Base-by-base conservation (phyloP, 2,329 filamentous ascomycete species). In the Penicillium sp. region DNA sequence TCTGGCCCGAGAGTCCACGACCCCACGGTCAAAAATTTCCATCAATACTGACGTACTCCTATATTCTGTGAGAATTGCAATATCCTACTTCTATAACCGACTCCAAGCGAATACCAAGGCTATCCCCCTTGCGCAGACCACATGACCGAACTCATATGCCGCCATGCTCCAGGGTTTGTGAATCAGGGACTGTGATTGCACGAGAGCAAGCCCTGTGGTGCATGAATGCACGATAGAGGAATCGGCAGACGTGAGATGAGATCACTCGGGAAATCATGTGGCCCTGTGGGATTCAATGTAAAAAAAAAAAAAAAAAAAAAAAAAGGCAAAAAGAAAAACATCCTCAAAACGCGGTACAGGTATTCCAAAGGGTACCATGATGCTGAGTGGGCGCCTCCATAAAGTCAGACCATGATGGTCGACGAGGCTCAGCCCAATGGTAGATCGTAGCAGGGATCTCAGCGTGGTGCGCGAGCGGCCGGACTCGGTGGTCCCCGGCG, bases 361-460 rank as follows among this genome's bases (percentile, higher is more conserved):
- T 39, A 39, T 38, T 38, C 16, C 18, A 18, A 3, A 39, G 4
- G 9, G 18, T 39, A 39, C 18, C 36, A 16, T 39, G 21, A 21
- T 36, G 26, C 31, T 33, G 48, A 56, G 49, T 53, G 58, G 57
- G 60, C 64, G 62, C 64, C 64, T 66, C 60, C 51, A 56, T 63
- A 68, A 70, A 69, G 60, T 68, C 64, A 67, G 57, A 60, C 64
- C 57, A 69, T 60, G 60, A 62, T 61, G 63, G 52, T 63, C 64
- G 58, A 61, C 63, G 53, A 62, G 65, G 60, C 58, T 62, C 64
- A 64, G 67, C 66, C 71, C 71, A 74, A 74, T 74, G 48, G 66
- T 55, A 60, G 68, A 66, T 70, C 68, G 55, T 54, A 72, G 56
- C 70, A 67, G 66, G 70, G 64, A 67, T 72, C 59, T 70, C 65